Conservation (phyloP, 2,329 filamentous ascomycete species). For the Fusarium citri region DNA sequence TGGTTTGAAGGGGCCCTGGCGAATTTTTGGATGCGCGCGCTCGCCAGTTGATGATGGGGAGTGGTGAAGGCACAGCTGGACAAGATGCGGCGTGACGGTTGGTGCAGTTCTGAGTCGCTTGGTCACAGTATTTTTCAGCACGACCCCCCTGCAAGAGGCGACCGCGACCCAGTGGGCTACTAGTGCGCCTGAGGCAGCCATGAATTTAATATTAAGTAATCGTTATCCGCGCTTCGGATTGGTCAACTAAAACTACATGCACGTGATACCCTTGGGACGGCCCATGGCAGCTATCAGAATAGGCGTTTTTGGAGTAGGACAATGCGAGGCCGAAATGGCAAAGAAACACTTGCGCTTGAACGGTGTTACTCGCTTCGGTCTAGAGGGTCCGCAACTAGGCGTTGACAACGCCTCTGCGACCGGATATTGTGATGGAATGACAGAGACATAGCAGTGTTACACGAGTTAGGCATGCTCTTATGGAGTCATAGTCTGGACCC, state of each 20-base stretch:
- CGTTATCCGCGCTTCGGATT: not conserved
- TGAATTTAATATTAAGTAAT: conserved; percentile 31
- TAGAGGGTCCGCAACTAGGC: conserved; percentile 13
- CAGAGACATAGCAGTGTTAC: conserved; percentile 24
- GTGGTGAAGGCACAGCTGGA: conserved; percentile 64
- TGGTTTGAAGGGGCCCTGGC: conserved; percentile 69
- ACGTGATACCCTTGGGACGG: conserved; percentile 35
- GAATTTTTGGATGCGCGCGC: conserved; percentile 72
- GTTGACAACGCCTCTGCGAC: conserved; percentile 2
- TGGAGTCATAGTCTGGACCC: conserved; percentile 13
- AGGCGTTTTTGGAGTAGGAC: not conserved
- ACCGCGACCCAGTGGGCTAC: conserved; percentile 42
- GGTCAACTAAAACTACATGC: conserved; percentile 25
- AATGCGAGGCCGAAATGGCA: not conserved
- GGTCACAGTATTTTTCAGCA: conserved; percentile 60
- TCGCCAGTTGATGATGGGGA: conserved; percentile 64
- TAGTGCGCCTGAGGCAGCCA: conserved; percentile 41
- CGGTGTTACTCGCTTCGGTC: not conserved
- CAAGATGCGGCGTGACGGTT: conserved; percentile 63
- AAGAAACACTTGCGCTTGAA: conserved; percentile 1
- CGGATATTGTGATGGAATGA: conserved; percentile 31
- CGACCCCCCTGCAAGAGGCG: conserved; percentile 49
- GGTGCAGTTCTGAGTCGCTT: conserved; percentile 55
- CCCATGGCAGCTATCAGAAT: not conserved
- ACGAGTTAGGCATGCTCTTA: conserved; percentile 15